These are phyloP conservation scores for Penicillium nucicola DNA, from an alignment of 495 filamentous ascomycete species.

Conservation along the genomic window DNA sequence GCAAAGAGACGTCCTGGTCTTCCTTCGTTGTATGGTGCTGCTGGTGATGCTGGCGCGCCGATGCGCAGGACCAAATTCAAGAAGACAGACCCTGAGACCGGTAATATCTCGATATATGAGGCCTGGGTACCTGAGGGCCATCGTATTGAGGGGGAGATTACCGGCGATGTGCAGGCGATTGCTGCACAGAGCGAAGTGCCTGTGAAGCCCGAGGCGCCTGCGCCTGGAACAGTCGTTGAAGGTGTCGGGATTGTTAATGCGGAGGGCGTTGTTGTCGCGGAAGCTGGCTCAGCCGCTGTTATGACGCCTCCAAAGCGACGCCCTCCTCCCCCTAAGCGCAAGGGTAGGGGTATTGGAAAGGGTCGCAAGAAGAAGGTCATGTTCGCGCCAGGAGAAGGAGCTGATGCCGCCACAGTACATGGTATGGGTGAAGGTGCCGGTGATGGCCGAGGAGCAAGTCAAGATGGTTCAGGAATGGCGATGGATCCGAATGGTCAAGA, in stretches of 20 bases:
- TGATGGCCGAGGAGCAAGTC: slow-evolving; percentile 27
- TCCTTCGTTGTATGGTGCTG: slow-evolving; percentile 50
- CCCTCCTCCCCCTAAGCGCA: slow-evolving; percentile 74
- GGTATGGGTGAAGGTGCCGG: slow-evolving; percentile 25
- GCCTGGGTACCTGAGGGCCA: slow-evolving; percentile 79
- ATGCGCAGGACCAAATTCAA: slow-evolving; percentile 77
- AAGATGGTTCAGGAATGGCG: slow-evolving; percentile 33
- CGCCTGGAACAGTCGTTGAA: slow-evolving; percentile 58
- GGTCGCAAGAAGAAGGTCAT: slow-evolving; percentile 66
- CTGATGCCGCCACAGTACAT: slow-evolving; percentile 34
- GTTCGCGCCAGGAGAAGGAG: slow-evolving; percentile 45
- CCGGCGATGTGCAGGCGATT: slow-evolving; percentile 46
- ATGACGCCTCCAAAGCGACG: slow-evolving; percentile 52
- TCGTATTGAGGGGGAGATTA: slow-evolving; percentile 74
- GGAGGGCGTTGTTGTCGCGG: slow-evolving; percentile 59
- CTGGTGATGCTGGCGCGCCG: slow-evolving; percentile 40
- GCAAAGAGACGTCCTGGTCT: slow-evolving; percentile 85
- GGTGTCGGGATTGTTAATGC: slow-evolving; percentile 60
- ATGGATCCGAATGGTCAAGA: slow-evolving; percentile 43
- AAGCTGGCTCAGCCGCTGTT: slow-evolving; percentile 41
- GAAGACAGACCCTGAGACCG: slow-evolving; percentile 65
- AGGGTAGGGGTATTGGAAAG: slow-evolving; percentile 64
- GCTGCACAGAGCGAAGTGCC: slow-evolving; percentile 28
- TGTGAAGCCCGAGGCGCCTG: slow-evolving; percentile 46
- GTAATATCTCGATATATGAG: slow-evolving; percentile 77